Conservation (phyloP, 805 yeast genomes). For the Yamadazyma sp. region DNA sequence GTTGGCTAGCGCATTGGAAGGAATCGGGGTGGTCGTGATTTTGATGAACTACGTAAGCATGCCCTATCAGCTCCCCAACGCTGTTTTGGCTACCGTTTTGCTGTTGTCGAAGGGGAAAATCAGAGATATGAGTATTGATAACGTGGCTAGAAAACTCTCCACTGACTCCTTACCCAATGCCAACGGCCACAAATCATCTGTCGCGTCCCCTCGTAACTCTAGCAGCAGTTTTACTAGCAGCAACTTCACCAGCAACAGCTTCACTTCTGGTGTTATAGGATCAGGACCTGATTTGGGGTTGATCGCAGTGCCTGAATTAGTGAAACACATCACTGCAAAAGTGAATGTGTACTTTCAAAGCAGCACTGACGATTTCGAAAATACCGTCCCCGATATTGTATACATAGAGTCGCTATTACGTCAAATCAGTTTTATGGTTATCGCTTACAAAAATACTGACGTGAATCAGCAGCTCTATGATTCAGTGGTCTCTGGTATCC, state of each 20-base stretch:
- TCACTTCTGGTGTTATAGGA: conserved; percentile 15
- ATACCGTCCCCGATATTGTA: conserved; percentile 79
- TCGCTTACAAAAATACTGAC: conserved; percentile 47
- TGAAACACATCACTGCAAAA: conserved; percentile 29
- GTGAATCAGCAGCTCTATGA: conserved; percentile 43
- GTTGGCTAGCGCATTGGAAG: conserved; percentile 88
- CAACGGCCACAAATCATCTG: too few species aligned
- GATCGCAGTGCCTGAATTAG: conserved; percentile 32
- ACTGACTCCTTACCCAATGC: too few species aligned
- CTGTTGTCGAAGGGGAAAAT: conserved; percentile 31
- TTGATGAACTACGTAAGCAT: conserved; percentile 57
- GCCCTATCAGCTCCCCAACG: conserved; percentile 48
- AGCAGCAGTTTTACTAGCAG: conserved; percentile 25
- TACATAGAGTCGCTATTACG: conserved; percentile 72
- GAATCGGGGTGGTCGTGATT: conserved; percentile 64
- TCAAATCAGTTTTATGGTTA: conserved; percentile 58
- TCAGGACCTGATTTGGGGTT: conserved; percentile 26
- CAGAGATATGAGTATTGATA: conserved; percentile 18
- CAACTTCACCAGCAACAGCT: conserved; percentile 29
- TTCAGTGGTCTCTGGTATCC: conserved; percentile 35
- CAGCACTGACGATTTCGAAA: conserved; percentile 61
- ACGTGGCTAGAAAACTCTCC: conserved; percentile 46
- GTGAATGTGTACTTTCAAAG: conserved; percentile 30
- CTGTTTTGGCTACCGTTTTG: conserved; percentile 32
- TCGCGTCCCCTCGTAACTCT: conserved; percentile 2